These are phyloP conservation scores for Phlebopus sp. DNA, from an alignment of 1,284 basidiomycete species.

Conservation along the genomic window DNA sequence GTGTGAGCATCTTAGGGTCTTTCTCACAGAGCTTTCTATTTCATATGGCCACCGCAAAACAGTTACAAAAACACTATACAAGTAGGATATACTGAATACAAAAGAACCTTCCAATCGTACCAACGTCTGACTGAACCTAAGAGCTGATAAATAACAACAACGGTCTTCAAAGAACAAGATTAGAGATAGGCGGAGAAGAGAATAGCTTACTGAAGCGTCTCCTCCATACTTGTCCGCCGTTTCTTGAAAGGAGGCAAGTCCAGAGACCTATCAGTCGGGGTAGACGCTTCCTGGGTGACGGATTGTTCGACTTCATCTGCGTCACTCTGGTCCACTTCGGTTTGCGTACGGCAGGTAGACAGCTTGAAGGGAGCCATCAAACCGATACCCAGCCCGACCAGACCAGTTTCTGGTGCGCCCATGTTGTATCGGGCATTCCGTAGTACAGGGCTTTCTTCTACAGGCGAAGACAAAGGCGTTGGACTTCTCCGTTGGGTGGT, in stretches of 20 bases:
- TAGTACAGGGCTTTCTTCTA: slow-evolving; percentile 59
- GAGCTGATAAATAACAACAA: slow-evolving; percentile 14
- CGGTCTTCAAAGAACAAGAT: slow-evolving; percentile 15
- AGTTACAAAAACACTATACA: slow-evolving; percentile 32
- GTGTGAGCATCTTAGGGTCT: slow-evolving; percentile 6
- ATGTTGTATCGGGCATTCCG: slow-evolving; percentile 38
- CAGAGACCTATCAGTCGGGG: slow-evolving; percentile 24
- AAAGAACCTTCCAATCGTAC: slow-evolving; percentile 1
- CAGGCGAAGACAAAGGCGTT: slow-evolving; percentile 38
- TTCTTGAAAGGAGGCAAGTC: slow-evolving; percentile 45
- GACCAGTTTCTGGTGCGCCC: slow-evolving; percentile 29
- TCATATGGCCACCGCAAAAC: not conserved
- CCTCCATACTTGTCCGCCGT: slow-evolving; percentile 34
- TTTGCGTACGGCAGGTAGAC: slow-evolving; percentile 30
- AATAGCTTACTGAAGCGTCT: slow-evolving; percentile 5
- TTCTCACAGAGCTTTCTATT: slow-evolving; percentile 23
- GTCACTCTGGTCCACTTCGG: slow-evolving; percentile 25
- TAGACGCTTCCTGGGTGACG: slow-evolving; percentile 21
- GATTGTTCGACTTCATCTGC: slow-evolving; percentile 33
- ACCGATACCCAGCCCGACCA: slow-evolving; percentile 46
- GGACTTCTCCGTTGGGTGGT: slow-evolving; percentile 15
- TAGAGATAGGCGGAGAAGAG: not conserved
- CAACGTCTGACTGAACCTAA: slow-evolving; percentile 8
- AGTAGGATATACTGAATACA: slow-evolving; percentile 22
- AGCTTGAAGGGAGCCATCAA: slow-evolving; percentile 53